phyloP scores from a whole-genome alignment of 2,329 filamentous ascomycete genomes.

The Didymella arachidicola region DNA sequence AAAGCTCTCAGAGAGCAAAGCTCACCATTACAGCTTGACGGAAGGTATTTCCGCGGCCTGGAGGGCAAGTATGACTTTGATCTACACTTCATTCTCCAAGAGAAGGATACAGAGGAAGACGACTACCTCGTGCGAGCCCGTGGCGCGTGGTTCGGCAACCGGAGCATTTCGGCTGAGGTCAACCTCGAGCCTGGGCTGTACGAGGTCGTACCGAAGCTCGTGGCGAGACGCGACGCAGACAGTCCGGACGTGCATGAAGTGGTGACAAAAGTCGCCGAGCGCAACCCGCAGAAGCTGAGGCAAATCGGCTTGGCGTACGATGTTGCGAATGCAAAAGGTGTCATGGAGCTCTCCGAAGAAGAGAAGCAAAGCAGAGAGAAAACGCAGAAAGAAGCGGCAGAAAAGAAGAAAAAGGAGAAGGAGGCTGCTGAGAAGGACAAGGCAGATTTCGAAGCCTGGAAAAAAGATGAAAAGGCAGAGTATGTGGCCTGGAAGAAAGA shows the following conservation, averaged over 20 bases:
- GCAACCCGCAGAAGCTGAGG: slow-evolving; percentile 63
- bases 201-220: slow-evolving; percentile 75
- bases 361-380: slow-evolving; percentile 52
- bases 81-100: slow-evolving; percentile 66
- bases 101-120: slow-evolving; percentile 56
- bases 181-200: slow-evolving; percentile 76
- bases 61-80: slow-evolving; percentile 64
- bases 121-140: slow-evolving; percentile 63
- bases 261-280: slow-evolving; percentile 54
- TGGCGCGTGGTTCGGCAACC: slow-evolving; percentile 65
- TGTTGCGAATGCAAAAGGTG: slow-evolving; percentile 71
- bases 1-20: neutral
- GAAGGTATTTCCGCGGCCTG: slow-evolving; percentile 65
- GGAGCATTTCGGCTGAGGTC: slow-evolving; percentile 79
- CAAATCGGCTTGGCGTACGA: slow-evolving; percentile 73
- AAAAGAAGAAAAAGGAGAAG: slow-evolving; percentile 39
- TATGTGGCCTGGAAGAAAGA: slow-evolving; percentile 37
- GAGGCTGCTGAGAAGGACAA: slow-evolving; percentile 45
- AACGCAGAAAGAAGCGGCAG: slow-evolving; percentile 46
- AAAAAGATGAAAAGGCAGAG: slow-evolving; percentile 40
- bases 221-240: slow-evolving; percentile 63
- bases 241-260: slow-evolving; percentile 68
- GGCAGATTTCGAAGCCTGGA: slow-evolving; percentile 44
- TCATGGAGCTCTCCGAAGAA: slow-evolving; percentile 59
- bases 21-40: slow-evolving; percentile 60